Percentiles rank a stretch among this genome's conserved stretches.
These are phyloP conservation scores for Ophiocordyceps robertsii DNA, from an alignment of 2,329 filamentous ascomycete genomes.

Conservation along the genomic window DNA sequence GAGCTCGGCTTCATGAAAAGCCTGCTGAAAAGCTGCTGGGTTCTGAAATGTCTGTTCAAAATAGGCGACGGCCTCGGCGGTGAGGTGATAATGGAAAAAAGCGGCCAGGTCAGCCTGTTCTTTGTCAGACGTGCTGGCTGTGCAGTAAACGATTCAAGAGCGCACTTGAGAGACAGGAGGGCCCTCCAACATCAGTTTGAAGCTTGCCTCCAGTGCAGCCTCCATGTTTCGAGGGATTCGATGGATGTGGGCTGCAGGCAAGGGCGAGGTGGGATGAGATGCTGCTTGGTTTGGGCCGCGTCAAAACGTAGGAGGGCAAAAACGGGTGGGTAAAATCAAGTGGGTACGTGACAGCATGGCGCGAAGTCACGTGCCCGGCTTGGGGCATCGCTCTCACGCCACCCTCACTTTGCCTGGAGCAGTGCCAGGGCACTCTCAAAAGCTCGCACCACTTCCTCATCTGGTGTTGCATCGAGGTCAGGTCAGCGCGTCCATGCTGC, in stretches of 20 bases:
- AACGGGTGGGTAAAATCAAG: too few species aligned
- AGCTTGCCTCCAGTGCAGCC: background rate
- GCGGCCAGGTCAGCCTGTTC: conserved; percentile 42
- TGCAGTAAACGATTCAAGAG: background rate
- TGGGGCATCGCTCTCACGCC: background rate
- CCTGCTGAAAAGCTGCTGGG: conserved; percentile 10
- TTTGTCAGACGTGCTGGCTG: conserved; percentile 7
- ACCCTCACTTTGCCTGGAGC: conserved; percentile 22
- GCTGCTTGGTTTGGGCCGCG: too few species aligned
- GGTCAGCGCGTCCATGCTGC: conserved; percentile 6
- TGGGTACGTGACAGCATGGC: too few species aligned
- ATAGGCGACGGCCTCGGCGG: conserved; percentile 25
- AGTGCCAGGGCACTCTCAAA: conserved; percentile 49
- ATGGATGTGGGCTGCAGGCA: too few species aligned
- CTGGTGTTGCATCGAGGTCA: conserved; percentile 7
- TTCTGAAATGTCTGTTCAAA: conserved; percentile 33
- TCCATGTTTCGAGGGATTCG: too few species aligned
- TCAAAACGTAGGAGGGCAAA: too few species aligned
- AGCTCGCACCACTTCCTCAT: conserved; percentile 44
- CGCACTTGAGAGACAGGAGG: background rate
- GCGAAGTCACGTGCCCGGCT: background rate
- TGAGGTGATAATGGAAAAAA: conserved; percentile 51
- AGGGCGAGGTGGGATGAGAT: too few species aligned
- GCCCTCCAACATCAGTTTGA: background rate
- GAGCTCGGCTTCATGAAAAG: conserved; percentile 14